Evolutionary conservation across 2,329 filamentous ascomycete species (phyloP), one percentile per base, ranked within the genome.

Genomic region (Phaeoacremonium minimum): DNA sequence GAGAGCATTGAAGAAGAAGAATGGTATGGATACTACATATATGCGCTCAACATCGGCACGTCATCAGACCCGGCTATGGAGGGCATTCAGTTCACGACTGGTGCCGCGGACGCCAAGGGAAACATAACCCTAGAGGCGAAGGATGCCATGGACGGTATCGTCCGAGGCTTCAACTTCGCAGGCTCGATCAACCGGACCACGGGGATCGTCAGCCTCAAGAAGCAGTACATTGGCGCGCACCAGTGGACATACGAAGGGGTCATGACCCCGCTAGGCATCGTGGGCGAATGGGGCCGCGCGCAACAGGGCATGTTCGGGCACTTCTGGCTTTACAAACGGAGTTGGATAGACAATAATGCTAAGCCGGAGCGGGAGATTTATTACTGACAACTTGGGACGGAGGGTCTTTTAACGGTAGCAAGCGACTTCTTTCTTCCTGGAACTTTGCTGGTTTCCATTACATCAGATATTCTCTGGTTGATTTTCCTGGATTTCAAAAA

Each of bases 251-350:
- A 44, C 14, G 42, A 44, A n/a, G 42, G 42, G 12, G 39, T 44
- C 17, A 33, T 44, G 36, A 44, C 42, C 26, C 42, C 42, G 18
- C 30, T 44, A 18, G 53, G 48, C 26, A 58, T 61, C 18, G 53
- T 55, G 38, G 58, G 58, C 5, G 57, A 60, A 46, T 44, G 42
- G 42, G 42, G 42, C 15, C 34, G 40, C 15, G 42, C 36, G 11
- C 32, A 33, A 2, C 9, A 9, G 22, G 42, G 42, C 4, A 41
- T 34, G 13, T 32, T 38, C 9, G 42, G 42, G 12, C 42, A 44
- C 20, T 44, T 44, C 15, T 44, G 42, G 42, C 33, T 44, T 18
- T 44, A 39, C 38, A 37, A 38, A 14, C 33, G 42, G 39, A 44
- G 39, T 28, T 44, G 42, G 42, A 44, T 44, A 39, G 42, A 17